Conservation (phyloP, 1,284 basidiomycete genomes). For the Omphalotus olearius region DNA sequence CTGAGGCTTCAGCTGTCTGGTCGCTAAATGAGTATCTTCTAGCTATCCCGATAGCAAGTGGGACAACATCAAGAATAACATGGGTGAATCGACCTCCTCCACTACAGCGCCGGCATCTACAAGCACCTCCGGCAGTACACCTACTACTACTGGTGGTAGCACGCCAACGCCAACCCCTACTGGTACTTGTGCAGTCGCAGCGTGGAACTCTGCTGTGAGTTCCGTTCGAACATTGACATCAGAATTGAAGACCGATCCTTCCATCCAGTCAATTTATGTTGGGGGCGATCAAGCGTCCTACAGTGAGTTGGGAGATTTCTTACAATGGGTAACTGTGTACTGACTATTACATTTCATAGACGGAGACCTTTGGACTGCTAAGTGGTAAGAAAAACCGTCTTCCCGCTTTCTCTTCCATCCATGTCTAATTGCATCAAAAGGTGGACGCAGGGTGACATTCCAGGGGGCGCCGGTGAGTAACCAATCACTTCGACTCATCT, state of each 20-base stretch:
- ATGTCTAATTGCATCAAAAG: constrained; percentile 31
- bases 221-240: background rate
- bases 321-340: background rate
- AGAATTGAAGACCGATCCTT: constrained; percentile 1
- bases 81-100: constrained; percentile 34
- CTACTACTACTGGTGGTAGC: constrained; percentile 1
- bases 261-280: constrained; percentile 37
- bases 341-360: constrained; percentile 15
- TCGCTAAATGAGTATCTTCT: background rate
- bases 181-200: constrained; percentile 36
- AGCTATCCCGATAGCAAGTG: constrained; percentile 66
- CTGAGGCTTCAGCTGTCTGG: background rate
- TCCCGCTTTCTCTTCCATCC: too few species aligned
- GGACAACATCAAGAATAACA: constrained; percentile 64
- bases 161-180: constrained; percentile 5
- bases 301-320: constrained; percentile 29
- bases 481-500: too few species aligned
- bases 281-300: constrained; percentile 47
- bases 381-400: constrained; percentile 30
- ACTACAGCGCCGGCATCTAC: constrained; percentile 20
- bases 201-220: constrained; percentile 44
- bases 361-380: constrained; percentile 45
- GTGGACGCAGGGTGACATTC: constrained; percentile 58
- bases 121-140: constrained; percentile 20
- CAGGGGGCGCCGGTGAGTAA: constrained; percentile 38